phyloP scores from a whole-genome alignment of 257 asterid species.

The Plectranthus barbatus region DNA sequence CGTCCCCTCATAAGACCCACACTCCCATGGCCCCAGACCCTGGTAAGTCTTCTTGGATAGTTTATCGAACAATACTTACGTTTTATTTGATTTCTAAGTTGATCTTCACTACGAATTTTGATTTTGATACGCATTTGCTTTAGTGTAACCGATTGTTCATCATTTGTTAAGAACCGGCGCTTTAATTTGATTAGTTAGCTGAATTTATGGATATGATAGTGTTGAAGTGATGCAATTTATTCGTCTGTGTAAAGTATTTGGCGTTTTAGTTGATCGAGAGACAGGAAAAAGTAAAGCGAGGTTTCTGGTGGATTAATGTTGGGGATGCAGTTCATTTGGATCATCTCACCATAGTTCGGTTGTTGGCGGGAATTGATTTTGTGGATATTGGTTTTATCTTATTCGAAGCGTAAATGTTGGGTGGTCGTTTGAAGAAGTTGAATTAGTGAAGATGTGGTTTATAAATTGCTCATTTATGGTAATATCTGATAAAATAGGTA shows the following conservation, averaged over 20 bases:
- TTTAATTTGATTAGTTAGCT: background rate
- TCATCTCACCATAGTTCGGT: background rate
- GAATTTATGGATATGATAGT: background rate
- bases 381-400: background rate
- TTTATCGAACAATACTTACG: background rate
- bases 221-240: background rate
- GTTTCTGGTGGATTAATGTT: background rate
- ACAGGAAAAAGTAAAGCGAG: background rate
- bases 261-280: slow-evolving; percentile 5
- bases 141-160: slow-evolving; percentile 5
- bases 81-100: background rate
- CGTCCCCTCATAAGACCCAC: slow-evolving; percentile 53
- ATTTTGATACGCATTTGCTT: slow-evolving; percentile 7
- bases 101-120: background rate
- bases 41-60: slow-evolving; percentile 25
- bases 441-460: background rate
- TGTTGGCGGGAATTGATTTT: slow-evolving; percentile 5
- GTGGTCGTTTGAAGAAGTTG: slow-evolving; percentile 5
- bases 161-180: background rate
- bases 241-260: background rate
- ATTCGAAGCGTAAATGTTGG: background rate
- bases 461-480: background rate
- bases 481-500: background rate
- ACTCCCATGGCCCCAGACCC: slow-evolving; percentile 60
- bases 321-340: slow-evolving; percentile 7